These are phyloP conservation scores for Hypoxylon lienhwacheense DNA, from an alignment of 495 filamentous ascomycete genomes.

Conservation along the genomic window DNA sequence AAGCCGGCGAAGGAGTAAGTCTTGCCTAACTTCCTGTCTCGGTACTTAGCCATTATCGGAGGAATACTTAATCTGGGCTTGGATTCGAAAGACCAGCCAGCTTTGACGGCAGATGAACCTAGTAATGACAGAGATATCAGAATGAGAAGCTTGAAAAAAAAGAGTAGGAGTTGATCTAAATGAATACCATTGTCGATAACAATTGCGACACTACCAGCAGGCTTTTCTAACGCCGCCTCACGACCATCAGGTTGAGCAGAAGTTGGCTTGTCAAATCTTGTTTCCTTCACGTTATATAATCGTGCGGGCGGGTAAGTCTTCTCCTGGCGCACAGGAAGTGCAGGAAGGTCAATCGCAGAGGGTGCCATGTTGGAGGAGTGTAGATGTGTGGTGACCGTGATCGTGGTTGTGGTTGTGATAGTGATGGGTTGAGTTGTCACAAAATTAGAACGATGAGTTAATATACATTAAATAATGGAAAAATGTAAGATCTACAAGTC, in stretches of 20 bases:
- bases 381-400: slow-evolving; percentile 10
- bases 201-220: slow-evolving; percentile 64
- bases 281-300: slow-evolving; percentile 64
- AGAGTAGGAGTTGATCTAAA: background rate
- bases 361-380: slow-evolving; percentile 45
- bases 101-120: slow-evolving; percentile 87
- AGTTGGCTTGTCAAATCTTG: slow-evolving; percentile 73
- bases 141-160: slow-evolving; percentile 17
- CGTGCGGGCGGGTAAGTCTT: slow-evolving; percentile 49
- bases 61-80: slow-evolving; percentile 76
- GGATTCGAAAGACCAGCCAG: slow-evolving; percentile 91
- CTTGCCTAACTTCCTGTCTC: slow-evolving; percentile 86
- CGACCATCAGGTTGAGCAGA: slow-evolving; percentile 69
- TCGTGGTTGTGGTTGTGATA: slow-evolving; percentile 5
- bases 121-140: slow-evolving; percentile 5
- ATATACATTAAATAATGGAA: too few relatives aligned
- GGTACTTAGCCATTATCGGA: slow-evolving; percentile 89
- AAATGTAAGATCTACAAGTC: too few relatives aligned
- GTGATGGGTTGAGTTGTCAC: background rate
- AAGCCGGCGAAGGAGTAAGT: slow-evolving; percentile 88
- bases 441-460: too few relatives aligned
- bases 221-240: slow-evolving; percentile 57
- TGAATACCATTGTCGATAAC: slow-evolving; percentile 94
- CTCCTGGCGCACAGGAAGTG: slow-evolving; percentile 38
- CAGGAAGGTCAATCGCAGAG: slow-evolving; percentile 45